Percentiles rank a stretch among this genome's conserved stretches.
phyloP scores from a whole-genome alignment of 75 land plant genomes.

The Azolla pinnata region DNA sequence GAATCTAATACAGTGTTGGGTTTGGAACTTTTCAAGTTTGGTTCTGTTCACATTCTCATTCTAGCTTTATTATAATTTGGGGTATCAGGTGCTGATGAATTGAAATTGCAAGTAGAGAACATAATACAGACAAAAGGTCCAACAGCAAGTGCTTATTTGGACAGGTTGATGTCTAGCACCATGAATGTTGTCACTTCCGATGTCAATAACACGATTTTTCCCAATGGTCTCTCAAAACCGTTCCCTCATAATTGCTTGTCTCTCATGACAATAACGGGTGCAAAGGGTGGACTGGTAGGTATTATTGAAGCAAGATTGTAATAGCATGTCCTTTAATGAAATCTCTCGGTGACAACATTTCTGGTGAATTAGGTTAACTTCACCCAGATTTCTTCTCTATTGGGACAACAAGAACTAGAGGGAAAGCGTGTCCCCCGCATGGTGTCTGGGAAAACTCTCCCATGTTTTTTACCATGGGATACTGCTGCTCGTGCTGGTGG shows the following conservation, averaged over 20 bases:
- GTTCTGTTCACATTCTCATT: neutral
- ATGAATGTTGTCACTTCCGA: slow-evolving; percentile 46
- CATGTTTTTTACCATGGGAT: slow-evolving; percentile 95
- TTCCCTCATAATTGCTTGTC: slow-evolving; percentile 73
- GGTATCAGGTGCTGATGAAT: slow-evolving; percentile 1
- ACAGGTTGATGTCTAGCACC: slow-evolving; percentile 61
- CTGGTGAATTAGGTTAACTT: slow-evolving; percentile 58
- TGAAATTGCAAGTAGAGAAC: slow-evolving; percentile 52
- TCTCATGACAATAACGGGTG: slow-evolving; percentile 87
- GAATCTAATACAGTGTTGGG: neutral
- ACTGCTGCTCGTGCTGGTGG: slow-evolving; percentile 79
- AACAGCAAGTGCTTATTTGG: slow-evolving; percentile 51
- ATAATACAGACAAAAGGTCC: slow-evolving; percentile 57
- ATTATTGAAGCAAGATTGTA: neutral
- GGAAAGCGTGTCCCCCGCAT: slow-evolving; percentile 96
- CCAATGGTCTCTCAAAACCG: slow-evolving; percentile 64
- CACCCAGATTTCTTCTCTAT: slow-evolving; percentile 73
- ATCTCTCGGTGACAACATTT: neutral
- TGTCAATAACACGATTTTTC: slow-evolving; percentile 48
- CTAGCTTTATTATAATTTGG: neutral
- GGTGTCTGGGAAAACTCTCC: slow-evolving; percentile 92
- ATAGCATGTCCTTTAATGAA: neutral
- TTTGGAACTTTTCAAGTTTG: neutral
- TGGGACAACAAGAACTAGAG: slow-evolving; percentile 94
- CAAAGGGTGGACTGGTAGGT: slow-evolving; percentile 83